Evolutionary conservation across 805 yeast species (phyloP).

Genomic region (Yamadazyma ubonensis): DNA sequence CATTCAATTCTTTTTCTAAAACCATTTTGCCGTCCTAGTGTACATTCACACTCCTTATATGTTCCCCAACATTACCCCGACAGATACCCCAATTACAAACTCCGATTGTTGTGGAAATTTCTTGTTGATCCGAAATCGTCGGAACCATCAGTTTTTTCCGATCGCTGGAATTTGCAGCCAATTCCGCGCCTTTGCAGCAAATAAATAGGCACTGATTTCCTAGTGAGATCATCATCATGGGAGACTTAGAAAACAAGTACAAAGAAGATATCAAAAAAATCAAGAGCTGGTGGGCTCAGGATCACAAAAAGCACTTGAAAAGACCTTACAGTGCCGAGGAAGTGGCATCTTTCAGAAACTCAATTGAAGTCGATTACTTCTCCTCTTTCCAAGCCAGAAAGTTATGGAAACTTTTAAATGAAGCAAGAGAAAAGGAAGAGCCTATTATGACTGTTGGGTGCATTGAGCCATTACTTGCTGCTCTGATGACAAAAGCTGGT

Average conservation of each 20-base stretch:
- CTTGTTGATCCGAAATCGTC: background rate
- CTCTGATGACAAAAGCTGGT: conserved; percentile 49
- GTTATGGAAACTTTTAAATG: conserved; percentile 44
- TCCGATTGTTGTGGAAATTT: background rate
- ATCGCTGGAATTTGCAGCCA: background rate
- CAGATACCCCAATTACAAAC: no score
- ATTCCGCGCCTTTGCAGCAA: background rate
- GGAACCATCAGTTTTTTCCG: background rate
- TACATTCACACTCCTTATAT: no score
- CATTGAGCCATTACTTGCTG: conserved; percentile 61
- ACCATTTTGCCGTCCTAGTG: no score
- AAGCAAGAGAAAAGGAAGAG: conserved; percentile 35
- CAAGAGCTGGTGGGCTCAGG: conserved; percentile 13
- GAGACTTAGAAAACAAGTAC: conserved; percentile 7
- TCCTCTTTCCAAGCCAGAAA: conserved; percentile 56
- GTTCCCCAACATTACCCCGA: no score
- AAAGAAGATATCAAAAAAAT: conserved; percentile 18
- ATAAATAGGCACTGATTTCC: conserved; percentile 1
- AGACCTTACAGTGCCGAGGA: conserved; percentile 54
- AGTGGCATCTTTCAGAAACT: conserved; percentile 55
- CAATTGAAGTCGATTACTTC: conserved; percentile 38
- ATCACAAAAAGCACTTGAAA: conserved; percentile 17
- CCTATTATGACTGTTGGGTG: conserved; percentile 62
- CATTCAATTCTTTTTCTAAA: conserved; percentile 8
- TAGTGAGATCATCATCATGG: background rate